Evolutionary conservation across 176 grass and related monocot genomes (phyloP).

Genomic region (Carex scoparia): DNA sequence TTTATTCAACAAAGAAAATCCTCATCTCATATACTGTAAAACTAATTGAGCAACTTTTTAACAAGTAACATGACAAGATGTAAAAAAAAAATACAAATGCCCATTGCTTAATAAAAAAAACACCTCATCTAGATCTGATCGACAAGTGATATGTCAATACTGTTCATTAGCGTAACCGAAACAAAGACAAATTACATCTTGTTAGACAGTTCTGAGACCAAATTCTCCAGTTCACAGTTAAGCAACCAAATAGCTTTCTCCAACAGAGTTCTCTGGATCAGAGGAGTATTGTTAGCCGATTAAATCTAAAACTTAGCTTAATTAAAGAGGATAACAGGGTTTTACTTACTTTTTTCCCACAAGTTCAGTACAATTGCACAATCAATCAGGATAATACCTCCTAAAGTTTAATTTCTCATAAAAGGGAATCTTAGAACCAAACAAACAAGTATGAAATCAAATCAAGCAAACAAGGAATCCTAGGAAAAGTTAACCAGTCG

Average conservation of each 20-base stretch:
- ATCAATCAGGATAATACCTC: neutral
- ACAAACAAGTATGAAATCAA: neutral
- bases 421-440: neutral
- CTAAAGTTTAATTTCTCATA: neutral
- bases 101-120: neutral
- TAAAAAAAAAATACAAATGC: no score
- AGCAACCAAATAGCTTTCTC: neutral
- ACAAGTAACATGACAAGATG: neutral
- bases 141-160: neutral
- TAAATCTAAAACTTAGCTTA: neutral
- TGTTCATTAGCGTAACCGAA: neutral
- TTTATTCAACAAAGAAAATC: neutral
- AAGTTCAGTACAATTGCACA: neutral
- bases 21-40: neutral
- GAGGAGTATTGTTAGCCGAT: neutral
- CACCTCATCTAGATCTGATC: neutral
- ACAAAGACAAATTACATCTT: neutral
- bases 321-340: neutral
- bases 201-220: neutral
- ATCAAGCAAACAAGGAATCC: neutral
- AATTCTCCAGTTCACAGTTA: neutral
- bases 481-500: neutral
- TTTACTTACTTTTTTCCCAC: neutral
- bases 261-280: neutral
- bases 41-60: neutral